phyloP scores from a whole-genome alignment of 192 early-diverging fungal genomes.

The Coemansia asiatica region DNA sequence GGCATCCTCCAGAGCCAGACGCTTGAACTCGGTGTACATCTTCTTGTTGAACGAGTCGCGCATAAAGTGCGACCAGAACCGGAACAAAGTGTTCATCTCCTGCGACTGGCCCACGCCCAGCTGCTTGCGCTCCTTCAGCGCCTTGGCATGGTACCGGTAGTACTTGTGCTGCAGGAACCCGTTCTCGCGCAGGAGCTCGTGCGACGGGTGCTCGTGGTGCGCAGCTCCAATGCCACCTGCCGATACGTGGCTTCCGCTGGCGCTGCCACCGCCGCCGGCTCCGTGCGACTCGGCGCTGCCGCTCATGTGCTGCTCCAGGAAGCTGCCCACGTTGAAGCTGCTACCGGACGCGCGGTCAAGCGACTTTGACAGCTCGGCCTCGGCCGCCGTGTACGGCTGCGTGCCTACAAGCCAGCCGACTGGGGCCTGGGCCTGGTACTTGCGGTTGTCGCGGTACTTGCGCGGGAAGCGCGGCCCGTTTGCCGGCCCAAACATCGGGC shows the following conservation, averaged over 20 bases:
- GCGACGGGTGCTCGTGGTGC: slow-evolving; percentile 84
- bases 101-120: slow-evolving; percentile 86
- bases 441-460: slow-evolving; percentile 62
- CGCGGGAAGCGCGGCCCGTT: slow-evolving; percentile 53
- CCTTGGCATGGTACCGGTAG: slow-evolving; percentile 90
- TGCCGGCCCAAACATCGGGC: slow-evolving; percentile 50
- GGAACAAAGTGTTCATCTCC: slow-evolving; percentile 96
- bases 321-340: slow-evolving; percentile 42
- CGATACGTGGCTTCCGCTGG: neutral
- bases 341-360: slow-evolving; percentile 51
- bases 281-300: slow-evolving; percentile 28
- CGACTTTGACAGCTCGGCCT: slow-evolving; percentile 57
- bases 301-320: slow-evolving; percentile 30
- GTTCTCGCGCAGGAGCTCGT: slow-evolving; percentile 92
- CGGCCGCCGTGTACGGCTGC: slow-evolving; percentile 62
- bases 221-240: slow-evolving; percentile 19
- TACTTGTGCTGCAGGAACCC: slow-evolving; percentile 99
- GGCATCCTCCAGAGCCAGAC: slow-evolving; percentile 86
- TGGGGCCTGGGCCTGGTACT: slow-evolving; percentile 66
- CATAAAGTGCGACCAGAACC: slow-evolving; percentile 98
- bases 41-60: slow-evolving; percentile 93
- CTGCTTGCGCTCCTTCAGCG: slow-evolving; percentile 88
- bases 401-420: slow-evolving; percentile 78
- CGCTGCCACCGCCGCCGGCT: slow-evolving; percentile 1
- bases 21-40: slow-evolving; percentile 94